Evolutionary conservation across 1,284 basidiomycete genomes (phyloP), one percentile per base, ranked within the genome.

Genomic region (Moesziomyces sp.): DNA sequence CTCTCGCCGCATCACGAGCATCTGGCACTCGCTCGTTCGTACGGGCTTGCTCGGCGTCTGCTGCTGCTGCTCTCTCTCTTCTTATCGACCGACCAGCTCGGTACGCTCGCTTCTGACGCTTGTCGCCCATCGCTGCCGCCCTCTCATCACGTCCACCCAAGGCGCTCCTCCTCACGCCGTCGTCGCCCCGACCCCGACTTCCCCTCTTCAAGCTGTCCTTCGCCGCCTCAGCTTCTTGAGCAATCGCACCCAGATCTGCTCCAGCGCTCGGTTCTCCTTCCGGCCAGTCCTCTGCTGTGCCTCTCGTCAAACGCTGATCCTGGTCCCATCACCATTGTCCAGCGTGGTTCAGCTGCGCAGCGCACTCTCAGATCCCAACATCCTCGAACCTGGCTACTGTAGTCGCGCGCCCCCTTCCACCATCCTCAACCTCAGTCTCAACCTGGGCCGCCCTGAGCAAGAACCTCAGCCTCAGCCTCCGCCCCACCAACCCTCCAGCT

Each of bases 91-190:
- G 13, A 19, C 40, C 51, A n/a, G 21, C 44, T 13, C 28, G 38
- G 16, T 52, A 3, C 42, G 49, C 24, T 26, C 21, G 49, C 35
- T 51, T 51, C 38, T 51, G 49, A 18, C 23, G 35, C 49, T 49
- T 34, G 10, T 34, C 30, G 30, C 30, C 30, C 30, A 34, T 34
- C 30, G 30, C 30, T 28, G 26, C 26, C 26, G 26, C 26, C 26
- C 26, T 28, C 26, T 28, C 26, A 28, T 28, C 26, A 28, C 26
- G 26, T 28, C 26, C 26, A 28, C 26, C 44, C 9, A 18, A n/a
- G n/a, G 19, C 44, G 16, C 44, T 49, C 9, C 30, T 19, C 34
- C 28, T 38, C 48, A 50, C 38, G 5, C 38, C 38, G 38, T 40
- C 38, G 13, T 40, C 18, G 38, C 38, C 38, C 38, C 30, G 30